Conservation (phyloP, 1,284 basidiomycete genomes). For the Microbotryum silenes-acaulis region DNA sequence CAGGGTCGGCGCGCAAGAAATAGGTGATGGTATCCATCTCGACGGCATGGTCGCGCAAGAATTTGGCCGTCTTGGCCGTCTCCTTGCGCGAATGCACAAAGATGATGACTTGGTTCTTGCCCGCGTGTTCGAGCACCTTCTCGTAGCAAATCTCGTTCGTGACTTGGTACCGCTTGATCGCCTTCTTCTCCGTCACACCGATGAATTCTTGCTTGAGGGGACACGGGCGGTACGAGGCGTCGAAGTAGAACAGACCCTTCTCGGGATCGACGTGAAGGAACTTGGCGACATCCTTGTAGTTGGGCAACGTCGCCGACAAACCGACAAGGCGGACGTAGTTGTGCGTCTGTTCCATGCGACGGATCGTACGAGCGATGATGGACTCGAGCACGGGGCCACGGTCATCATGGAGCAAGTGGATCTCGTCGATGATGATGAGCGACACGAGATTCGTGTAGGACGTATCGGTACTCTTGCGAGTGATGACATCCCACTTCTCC, state of each 20-base stretch:
- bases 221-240: slow-evolving; percentile 86
- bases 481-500: slow-evolving; percentile 99
- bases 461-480: slow-evolving; percentile 93
- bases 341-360: slow-evolving; percentile 87
- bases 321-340: slow-evolving; percentile 92
- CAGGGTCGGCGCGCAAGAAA: slow-evolving; percentile 86
- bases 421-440: slow-evolving; percentile 96
- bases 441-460: slow-evolving; percentile 96
- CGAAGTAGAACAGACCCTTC: slow-evolving; percentile 95
- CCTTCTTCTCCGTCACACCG: slow-evolving; percentile 98
- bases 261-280: slow-evolving; percentile 91
- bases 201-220: slow-evolving; percentile 94
- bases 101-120: slow-evolving; percentile 74
- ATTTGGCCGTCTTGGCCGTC: slow-evolving; percentile 93
- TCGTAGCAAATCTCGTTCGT: slow-evolving; percentile 99
- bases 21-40: slow-evolving; percentile 94
- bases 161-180: slow-evolving; percentile 94
- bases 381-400: slow-evolving; percentile 95
- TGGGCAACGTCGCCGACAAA: slow-evolving; percentile 91
- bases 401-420: slow-evolving; percentile 95
- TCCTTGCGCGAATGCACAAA: slow-evolving; percentile 99
- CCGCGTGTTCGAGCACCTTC: slow-evolving; percentile 86
- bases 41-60: slow-evolving; percentile 88
- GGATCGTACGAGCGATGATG: slow-evolving; percentile 82
- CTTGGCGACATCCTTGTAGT: slow-evolving; percentile 97